These are phyloP conservation scores for Suillus sp. DNA, from an alignment of 768 basidiomycete species.

Conservation along the genomic window DNA sequence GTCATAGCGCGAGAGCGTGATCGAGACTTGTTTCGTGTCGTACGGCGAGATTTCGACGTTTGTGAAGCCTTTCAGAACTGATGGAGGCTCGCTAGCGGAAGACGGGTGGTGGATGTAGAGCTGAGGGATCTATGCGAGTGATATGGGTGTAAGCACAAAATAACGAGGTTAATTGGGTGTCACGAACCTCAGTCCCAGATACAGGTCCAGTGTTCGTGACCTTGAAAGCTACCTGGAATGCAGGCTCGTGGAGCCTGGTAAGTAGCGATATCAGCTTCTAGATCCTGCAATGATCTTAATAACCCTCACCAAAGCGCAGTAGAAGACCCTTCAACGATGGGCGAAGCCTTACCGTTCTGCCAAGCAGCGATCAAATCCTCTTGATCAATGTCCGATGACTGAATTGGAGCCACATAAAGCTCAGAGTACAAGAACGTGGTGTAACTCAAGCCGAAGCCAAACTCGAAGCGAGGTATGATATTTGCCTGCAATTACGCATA, in stretches of 20 bases:
- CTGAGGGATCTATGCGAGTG: slow-evolving; percentile 55
- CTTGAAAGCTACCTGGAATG: slow-evolving; percentile 35
- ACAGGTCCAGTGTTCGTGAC: slow-evolving; percentile 39
- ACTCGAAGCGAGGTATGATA: slow-evolving; percentile 65
- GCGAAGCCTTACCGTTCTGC: slow-evolving; percentile 54
- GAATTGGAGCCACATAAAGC: slow-evolving; percentile 39
- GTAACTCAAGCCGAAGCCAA: slow-evolving; percentile 44
- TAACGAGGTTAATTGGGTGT: slow-evolving; percentile 4
- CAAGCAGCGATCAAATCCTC: slow-evolving; percentile 43
- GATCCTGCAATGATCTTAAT: slow-evolving; percentile 20
- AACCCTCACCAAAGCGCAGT: slow-evolving; percentile 51
- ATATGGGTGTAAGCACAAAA: slow-evolving; percentile 1
- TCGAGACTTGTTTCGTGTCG: slow-evolving; percentile 43
- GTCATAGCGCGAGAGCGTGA: slow-evolving; percentile 63
- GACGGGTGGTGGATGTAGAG: slow-evolving; percentile 65
- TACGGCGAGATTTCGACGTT: slow-evolving; percentile 50
- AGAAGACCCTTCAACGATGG: slow-evolving; percentile 53
- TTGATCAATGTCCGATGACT: slow-evolving; percentile 27
- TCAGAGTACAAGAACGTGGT: slow-evolving; percentile 44
- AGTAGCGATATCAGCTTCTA: slow-evolving; percentile 3
- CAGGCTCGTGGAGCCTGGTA: slow-evolving; percentile 30
- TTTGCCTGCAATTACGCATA: slow-evolving; percentile 45
- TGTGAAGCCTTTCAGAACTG: slow-evolving; percentile 64
- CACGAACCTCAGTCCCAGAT: slow-evolving; percentile 31
- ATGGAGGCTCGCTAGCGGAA: slow-evolving; percentile 64